Percentiles rank a stretch among this genome's conserved stretches.
phyloP scores from a whole-genome alignment of 1,284 basidiomycete species.

The Cryptococcus jaspeensis region DNA sequence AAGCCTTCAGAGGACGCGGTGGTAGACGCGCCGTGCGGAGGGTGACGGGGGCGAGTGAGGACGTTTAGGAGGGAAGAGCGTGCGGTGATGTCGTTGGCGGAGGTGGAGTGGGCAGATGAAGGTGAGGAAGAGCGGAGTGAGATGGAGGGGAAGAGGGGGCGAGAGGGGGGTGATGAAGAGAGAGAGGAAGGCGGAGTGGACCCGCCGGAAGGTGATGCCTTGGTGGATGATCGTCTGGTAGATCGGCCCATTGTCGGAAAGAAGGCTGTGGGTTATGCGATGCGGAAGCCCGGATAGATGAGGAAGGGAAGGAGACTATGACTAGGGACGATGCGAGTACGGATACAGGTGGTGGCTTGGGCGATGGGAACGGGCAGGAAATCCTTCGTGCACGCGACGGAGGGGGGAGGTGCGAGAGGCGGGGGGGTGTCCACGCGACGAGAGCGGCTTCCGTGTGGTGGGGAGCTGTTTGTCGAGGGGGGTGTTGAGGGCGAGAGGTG shows the following conservation, averaged over 20 bases:
- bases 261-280: neutral
- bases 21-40: slow-evolving; percentile 13
- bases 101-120: slow-evolving; percentile 1
- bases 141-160: slow-evolving; percentile 12
- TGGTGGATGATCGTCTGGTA: slow-evolving; percentile 3
- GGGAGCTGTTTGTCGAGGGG: too few species aligned
- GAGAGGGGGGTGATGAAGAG: slow-evolving; percentile 17
- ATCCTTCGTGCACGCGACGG: too few species aligned
- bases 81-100: slow-evolving; percentile 18
- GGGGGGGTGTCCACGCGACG: too few species aligned
- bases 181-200: slow-evolving; percentile 20
- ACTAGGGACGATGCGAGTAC: too few species aligned
- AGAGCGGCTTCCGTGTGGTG: too few species aligned
- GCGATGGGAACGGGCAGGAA: too few species aligned
- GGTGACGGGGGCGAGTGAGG: slow-evolving; percentile 32
- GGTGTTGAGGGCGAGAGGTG: too few species aligned
- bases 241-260: slow-evolving; percentile 9
- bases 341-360: too few species aligned
- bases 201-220: slow-evolving; percentile 8
- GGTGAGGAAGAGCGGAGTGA: slow-evolving; percentile 17
- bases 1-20: slow-evolving; percentile 11
- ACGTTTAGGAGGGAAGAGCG: slow-evolving; percentile 39
- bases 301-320: too few species aligned
- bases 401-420: too few species aligned
- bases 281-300: neutral